phyloP scores from a whole-genome alignment of 116 monocot genomes.

The Dioscorea cayenensis region DNA sequence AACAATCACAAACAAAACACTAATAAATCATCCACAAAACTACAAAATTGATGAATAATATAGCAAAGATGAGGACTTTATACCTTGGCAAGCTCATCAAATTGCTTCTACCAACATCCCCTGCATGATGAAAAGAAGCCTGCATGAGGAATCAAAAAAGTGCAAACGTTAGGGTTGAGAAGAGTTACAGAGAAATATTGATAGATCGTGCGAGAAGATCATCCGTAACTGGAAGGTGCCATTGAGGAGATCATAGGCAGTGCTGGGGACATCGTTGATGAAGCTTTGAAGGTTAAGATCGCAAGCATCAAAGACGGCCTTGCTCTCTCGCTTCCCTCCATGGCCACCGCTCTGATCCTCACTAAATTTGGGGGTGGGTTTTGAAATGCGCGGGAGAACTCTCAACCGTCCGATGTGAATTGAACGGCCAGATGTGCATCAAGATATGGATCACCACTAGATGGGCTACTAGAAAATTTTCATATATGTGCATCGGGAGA shows the following conservation, averaged over 20 bases:
- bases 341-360: background rate
- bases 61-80: background rate
- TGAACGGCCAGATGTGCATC: too few species aligned
- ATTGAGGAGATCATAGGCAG: slow-evolving; percentile 53
- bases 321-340: slow-evolving; percentile 51
- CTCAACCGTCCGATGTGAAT: background rate
- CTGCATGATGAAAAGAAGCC: background rate
- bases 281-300: slow-evolving; percentile 43
- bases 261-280: slow-evolving; percentile 65
- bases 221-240: slow-evolving; percentile 46
- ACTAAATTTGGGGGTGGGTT: background rate
- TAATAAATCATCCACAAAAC: background rate
- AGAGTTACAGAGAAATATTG: background rate
- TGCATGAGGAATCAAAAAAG: background rate
- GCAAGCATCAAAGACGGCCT: slow-evolving; percentile 42
- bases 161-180: background rate
- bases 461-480: too few species aligned
- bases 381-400: background rate
- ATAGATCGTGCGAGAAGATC: background rate
- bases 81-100: background rate
- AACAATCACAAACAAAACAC: background rate
- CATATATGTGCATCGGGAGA: too few species aligned
- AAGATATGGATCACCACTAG: too few species aligned
- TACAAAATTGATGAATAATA: background rate
- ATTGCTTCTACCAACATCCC: background rate